A percentile compares a stretch with the other conserved stretches of the same genome.
These are phyloP conservation scores for Amphibolis antarctica DNA, from an alignment of 106 monocot species.

Conservation along the genomic window DNA sequence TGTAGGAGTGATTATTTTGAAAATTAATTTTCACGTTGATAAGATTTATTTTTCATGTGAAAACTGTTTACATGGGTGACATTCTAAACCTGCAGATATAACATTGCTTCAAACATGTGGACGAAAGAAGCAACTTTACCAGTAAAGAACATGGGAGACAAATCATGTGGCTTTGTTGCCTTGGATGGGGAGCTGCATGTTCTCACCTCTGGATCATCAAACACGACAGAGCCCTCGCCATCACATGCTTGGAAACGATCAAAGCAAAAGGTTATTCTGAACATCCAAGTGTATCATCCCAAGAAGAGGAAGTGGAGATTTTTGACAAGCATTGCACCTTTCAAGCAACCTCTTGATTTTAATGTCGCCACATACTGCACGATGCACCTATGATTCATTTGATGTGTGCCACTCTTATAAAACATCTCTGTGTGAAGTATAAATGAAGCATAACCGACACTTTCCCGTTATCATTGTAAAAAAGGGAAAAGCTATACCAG, in stretches of 20 bases:
- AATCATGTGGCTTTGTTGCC: conserved; percentile 58
- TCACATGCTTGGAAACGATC: conserved; percentile 11
- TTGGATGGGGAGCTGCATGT: conserved; percentile 66
- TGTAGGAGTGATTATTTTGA: too few relatives aligned
- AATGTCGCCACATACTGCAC: conserved; percentile 47
- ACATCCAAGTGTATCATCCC: conserved; percentile 63
- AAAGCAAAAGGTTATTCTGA: conserved; percentile 33
- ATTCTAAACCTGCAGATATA: conserved; percentile 25
- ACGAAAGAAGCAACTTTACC: conserved; percentile 45
- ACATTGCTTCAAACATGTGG: conserved; percentile 55
- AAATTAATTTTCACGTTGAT: too few relatives aligned
- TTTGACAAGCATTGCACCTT: conserved; percentile 33
- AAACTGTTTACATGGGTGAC: too few relatives aligned
- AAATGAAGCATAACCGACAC: too few relatives aligned
- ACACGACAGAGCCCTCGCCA: neutral
- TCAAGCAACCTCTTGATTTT: conserved; percentile 44
- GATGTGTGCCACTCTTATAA: neutral
- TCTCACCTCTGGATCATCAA: conserved; percentile 22
- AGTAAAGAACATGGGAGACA: conserved; percentile 24
- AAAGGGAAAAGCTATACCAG: too few relatives aligned
- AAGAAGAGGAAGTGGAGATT: conserved; percentile 63
- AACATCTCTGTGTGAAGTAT: too few relatives aligned
- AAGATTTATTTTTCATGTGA: too few relatives aligned
- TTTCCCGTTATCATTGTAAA: too few relatives aligned
- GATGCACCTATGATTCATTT: conserved; percentile 23